A percentile compares a stretch with the other conserved stretches of the same genome.
These are phyloP conservation scores for Stromatinia cepivora DNA, from an alignment of 2,329 filamentous ascomycete species.

Conservation along the genomic window DNA sequence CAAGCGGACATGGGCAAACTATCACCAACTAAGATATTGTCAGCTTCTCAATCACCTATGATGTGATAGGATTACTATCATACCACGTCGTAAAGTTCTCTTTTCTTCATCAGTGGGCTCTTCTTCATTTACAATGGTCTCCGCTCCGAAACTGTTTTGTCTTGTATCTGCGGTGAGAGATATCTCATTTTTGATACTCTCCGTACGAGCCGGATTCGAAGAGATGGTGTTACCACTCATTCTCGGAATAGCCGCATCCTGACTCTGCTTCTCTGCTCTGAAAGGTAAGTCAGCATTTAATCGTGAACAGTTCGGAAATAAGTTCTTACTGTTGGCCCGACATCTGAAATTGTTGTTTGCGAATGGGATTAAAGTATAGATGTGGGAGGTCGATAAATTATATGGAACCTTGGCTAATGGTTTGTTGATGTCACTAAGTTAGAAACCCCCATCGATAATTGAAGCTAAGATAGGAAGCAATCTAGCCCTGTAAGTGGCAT, in stretches of 20 bases:
- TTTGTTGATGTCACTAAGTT: neutral
- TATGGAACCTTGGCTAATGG: neutral
- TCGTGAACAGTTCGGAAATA: neutral
- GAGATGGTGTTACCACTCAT: neutral
- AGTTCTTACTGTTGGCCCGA: neutral
- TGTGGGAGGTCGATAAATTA: neutral
- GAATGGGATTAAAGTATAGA: neutral
- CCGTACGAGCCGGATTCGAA: neutral
- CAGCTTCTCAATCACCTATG: neutral
- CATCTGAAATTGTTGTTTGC: neutral
- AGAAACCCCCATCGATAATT: neutral
- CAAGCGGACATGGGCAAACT: conserved; percentile 20
- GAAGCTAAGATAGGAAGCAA: neutral
- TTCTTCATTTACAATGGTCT: neutral
- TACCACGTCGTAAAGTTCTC: conserved; percentile 2
- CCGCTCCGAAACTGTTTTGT: neutral
- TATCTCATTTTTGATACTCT: conserved; percentile 8
- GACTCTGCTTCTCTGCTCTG: neutral
- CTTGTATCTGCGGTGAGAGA: neutral
- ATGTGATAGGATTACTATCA: neutral
- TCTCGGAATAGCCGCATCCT: neutral
- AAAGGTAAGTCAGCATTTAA: neutral
- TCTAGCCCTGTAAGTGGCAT: neutral
- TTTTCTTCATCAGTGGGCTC: conserved; percentile 12
- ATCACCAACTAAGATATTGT: conserved; percentile 15